Conservation (phyloP, 345 rosid species). For the Acer negundo region DNA sequence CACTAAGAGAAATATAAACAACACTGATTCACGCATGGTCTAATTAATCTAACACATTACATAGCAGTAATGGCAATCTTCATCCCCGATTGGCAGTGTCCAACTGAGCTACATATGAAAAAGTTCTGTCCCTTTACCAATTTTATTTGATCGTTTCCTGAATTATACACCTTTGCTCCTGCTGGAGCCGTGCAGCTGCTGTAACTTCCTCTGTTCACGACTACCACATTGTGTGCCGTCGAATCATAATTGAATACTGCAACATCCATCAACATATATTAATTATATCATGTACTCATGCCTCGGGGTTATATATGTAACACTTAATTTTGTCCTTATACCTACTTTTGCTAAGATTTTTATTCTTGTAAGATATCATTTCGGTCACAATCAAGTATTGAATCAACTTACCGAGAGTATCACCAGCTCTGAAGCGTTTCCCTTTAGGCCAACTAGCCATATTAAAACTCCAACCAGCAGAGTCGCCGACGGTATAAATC, state of each 20-base stretch:
- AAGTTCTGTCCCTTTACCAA: slow-evolving; percentile 48
- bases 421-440: slow-evolving; percentile 56
- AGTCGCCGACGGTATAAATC: slow-evolving; percentile 44
- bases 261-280: background rate
- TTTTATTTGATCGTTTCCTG: slow-evolving; percentile 48
- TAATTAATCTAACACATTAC: background rate
- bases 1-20: background rate
- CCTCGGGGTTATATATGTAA: background rate
- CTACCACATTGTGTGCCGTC: slow-evolving; percentile 46
- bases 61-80: slow-evolving; percentile 49
- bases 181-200: slow-evolving; percentile 36
- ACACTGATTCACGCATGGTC: background rate
- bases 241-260: slow-evolving; percentile 53
- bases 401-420: slow-evolving; percentile 37
- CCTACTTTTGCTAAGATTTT: no score
- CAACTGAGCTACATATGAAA: slow-evolving; percentile 50
- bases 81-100: slow-evolving; percentile 54
- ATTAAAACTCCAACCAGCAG: slow-evolving; percentile 49
- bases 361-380: no score
- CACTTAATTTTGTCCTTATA: no score
- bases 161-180: slow-evolving; percentile 34
- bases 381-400: no score
- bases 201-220: slow-evolving; percentile 40
- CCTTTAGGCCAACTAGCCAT: slow-evolving; percentile 46
- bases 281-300: no score